These are phyloP conservation scores for Aspergillus novoparasiticus DNA, from an alignment of 2,329 filamentous ascomycete genomes.

Conservation along the genomic window DNA sequence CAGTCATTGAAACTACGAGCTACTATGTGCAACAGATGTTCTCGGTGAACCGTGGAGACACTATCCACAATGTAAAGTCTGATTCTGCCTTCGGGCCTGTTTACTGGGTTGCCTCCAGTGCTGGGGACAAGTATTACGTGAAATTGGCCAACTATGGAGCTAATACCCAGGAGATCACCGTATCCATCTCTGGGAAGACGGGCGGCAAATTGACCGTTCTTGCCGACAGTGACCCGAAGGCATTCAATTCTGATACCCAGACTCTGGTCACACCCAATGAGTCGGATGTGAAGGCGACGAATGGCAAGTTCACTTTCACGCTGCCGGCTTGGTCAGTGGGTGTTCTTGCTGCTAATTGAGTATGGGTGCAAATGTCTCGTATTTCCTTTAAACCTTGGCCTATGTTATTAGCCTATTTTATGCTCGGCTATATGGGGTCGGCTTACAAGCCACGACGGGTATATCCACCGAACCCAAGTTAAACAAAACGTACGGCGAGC, in stretches of 20 bases:
- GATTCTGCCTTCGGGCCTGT: slow-evolving; percentile 27
- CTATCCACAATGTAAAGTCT: slow-evolving; percentile 25
- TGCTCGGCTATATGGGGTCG: background rate
- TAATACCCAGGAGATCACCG: slow-evolving; percentile 21
- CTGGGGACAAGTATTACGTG: slow-evolving; percentile 21
- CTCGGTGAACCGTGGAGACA: slow-evolving; percentile 26
- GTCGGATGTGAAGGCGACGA: slow-evolving; percentile 8
- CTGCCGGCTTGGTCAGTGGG: slow-evolving; percentile 26
- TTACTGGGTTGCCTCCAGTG: slow-evolving; percentile 32
- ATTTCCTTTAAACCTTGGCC: background rate
- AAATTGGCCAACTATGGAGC: slow-evolving; percentile 29
- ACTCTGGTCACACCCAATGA: slow-evolving; percentile 16
- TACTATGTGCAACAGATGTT: slow-evolving; percentile 35
- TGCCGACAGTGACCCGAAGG: slow-evolving; percentile 21
- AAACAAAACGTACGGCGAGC: background rate
- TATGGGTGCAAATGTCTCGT: background rate
- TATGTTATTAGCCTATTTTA: background rate
- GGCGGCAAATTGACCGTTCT: slow-evolving; percentile 21
- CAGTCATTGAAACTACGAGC: slow-evolving; percentile 27
- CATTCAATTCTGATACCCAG: slow-evolving; percentile 16
- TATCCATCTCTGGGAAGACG: slow-evolving; percentile 20
- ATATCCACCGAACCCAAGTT: background rate
- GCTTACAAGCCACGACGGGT: background rate
- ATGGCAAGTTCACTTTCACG: slow-evolving; percentile 21
- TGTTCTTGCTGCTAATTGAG: slow-evolving; percentile 19